A percentile compares a stretch with the other conserved stretches of the same genome.
These are phyloP conservation scores for Rhizoclosmatium globosum DNA, from an alignment of 192 early-diverging fungal genomes.

Conservation along the genomic window DNA sequence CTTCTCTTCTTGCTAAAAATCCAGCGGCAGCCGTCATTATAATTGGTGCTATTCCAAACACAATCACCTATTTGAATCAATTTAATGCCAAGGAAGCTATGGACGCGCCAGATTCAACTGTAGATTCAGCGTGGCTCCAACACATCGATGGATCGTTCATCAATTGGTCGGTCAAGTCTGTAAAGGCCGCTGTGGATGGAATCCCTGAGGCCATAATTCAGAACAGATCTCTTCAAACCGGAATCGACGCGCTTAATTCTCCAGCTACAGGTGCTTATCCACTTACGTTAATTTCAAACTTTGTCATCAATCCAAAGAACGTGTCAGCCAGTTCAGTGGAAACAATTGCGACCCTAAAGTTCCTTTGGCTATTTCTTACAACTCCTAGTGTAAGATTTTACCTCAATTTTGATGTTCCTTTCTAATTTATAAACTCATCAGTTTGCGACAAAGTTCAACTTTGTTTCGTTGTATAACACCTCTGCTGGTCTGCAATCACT, in stretches of 20 bases:
- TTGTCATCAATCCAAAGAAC: not conserved
- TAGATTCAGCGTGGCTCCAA: not conserved
- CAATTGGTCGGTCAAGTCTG: not conserved
- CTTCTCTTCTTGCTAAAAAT: not conserved
- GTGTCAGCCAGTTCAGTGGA: not conserved
- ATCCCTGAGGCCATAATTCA: not conserved
- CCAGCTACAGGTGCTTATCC: not conserved
- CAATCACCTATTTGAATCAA: slow-evolving; percentile 2
- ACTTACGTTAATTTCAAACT: not conserved
- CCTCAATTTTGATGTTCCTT: not conserved
- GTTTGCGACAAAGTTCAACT: not conserved
- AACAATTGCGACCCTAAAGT: not conserved
- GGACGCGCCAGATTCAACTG: not conserved
- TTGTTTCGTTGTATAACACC: not conserved
- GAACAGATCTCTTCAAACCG: not conserved
- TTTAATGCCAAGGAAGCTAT: not conserved
- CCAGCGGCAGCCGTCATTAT: not conserved
- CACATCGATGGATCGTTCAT: not conserved
- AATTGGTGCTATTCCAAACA: not conserved
- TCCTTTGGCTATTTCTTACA: not conserved
- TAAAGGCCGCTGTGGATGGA: not conserved
- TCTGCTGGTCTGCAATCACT: not conserved
- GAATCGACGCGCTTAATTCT: not conserved
- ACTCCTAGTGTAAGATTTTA: not conserved
- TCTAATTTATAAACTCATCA: not conserved